phyloP scores from a whole-genome alignment of 2,329 filamentous ascomycete species.

The Pseudogymnoascus sp. region DNA sequence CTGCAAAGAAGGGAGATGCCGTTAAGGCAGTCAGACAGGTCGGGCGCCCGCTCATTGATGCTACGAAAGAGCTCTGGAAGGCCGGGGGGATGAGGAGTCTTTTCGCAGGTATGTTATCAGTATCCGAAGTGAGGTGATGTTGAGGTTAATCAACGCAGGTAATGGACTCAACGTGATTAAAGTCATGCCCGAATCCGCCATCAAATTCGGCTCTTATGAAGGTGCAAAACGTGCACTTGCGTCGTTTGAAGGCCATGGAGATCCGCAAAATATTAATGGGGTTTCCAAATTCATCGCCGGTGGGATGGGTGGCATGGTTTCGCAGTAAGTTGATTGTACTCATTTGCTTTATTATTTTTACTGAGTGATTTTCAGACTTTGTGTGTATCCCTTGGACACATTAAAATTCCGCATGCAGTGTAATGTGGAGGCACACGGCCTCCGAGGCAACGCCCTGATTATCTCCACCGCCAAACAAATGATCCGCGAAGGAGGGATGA shows the following conservation, averaged over 20 bases:
- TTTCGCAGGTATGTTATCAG: slow-evolving; percentile 68
- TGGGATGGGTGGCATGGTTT: slow-evolving; percentile 86
- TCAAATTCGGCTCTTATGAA: slow-evolving; percentile 98
- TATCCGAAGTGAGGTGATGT: slow-evolving; percentile 13
- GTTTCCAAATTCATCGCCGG: slow-evolving; percentile 88
- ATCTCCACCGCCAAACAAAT: slow-evolving; percentile 79
- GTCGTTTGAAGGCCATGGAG: slow-evolving; percentile 78
- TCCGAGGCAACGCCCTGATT: slow-evolving; percentile 77
- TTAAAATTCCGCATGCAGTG: slow-evolving; percentile 78
- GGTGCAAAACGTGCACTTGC: slow-evolving; percentile 84
- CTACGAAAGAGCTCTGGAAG: slow-evolving; percentile 72
- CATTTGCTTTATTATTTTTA: not conserved
- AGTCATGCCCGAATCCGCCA: slow-evolving; percentile 97
- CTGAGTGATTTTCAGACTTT: slow-evolving; percentile 52
- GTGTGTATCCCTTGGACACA: slow-evolving; percentile 62
- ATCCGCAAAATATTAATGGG: slow-evolving; percentile 71
- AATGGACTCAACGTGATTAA: slow-evolving; percentile 96
- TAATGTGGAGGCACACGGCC: slow-evolving; percentile 80
- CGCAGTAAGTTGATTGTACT: slow-evolving; percentile 57
- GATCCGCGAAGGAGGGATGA: slow-evolving; percentile 67
- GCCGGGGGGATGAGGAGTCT: slow-evolving; percentile 82
- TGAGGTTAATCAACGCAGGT: slow-evolving; percentile 46
- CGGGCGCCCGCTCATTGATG: slow-evolving; percentile 63
- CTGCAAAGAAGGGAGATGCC: slow-evolving; percentile 64
- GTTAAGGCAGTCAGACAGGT: slow-evolving; percentile 59